Evolutionary conservation across 2,329 filamentous ascomycete genomes (phyloP), one percentile per base, ranked within the genome.

Genomic region (Colletotrichum somersetense): DNA sequence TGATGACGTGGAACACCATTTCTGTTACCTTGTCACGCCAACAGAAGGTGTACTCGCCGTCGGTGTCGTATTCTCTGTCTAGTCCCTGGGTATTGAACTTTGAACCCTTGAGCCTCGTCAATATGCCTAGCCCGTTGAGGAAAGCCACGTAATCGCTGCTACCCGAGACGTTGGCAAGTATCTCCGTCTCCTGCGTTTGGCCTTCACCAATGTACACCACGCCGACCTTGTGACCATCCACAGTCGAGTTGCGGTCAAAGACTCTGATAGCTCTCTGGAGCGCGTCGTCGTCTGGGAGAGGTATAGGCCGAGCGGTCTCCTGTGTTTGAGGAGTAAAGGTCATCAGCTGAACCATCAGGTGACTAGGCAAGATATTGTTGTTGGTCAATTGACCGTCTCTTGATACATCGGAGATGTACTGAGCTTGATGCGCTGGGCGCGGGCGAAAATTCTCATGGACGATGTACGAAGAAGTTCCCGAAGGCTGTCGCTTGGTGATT

Each of bases 21-120:
- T 98, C 96, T 6, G 95, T 96, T 69, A 98, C 94, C 55, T 95
- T 89, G 80, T 98, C 96, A 73, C 95, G 93, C 95, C 96, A 99
- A 77, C 94, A 96, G 79, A 96, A 95, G 0, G 95, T 94, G 80
- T 93, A 94, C 77, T 95, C 89, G 42, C 96, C 96, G 80, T 99
- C 96, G 1, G 87, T 87, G 77, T 96, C 91, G 75, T 91, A 89
- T 73, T 90, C 87, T 40, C 91, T 90, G 80, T 98, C 95, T 35
- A 99, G 85, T 4, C 96, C 96, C 78, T 98, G 96, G 0, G 95
- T 95, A 78, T 99, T 98, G 84, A 97, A 97, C 30, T 89, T 92
- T 12, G 95, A 93, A 30, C 91, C 93, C 77, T 95, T 92, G 38
- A 99, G 86, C 67, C 89, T 91, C 5, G 95, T 94, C 67, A 97